phyloP scores from a whole-genome alignment of 345 rosid genomes.

The Hibiscus mutabilis region DNA sequence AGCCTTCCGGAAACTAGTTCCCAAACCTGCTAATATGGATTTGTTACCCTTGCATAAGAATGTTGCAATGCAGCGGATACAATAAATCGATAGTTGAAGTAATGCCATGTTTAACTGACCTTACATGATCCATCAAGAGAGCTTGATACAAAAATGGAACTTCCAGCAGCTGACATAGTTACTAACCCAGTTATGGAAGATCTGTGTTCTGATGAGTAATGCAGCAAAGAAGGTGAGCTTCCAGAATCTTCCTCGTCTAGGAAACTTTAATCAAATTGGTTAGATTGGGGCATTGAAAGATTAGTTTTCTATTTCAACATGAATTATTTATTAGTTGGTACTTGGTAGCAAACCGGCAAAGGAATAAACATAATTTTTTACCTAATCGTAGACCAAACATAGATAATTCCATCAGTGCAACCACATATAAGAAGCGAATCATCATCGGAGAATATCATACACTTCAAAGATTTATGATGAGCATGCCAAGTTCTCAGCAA shows the following conservation, averaged over 20 bases:
- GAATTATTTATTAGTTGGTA: not conserved
- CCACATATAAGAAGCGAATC: constrained; percentile 44
- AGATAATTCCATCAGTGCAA: constrained; percentile 41
- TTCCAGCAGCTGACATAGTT: constrained; percentile 20
- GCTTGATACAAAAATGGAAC: constrained; percentile 33
- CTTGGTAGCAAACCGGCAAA: not conserved
- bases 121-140: constrained; percentile 50
- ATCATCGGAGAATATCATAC: constrained; percentile 37
- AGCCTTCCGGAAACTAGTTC: constrained; percentile 34
- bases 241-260: constrained; percentile 29
- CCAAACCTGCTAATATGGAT: constrained; percentile 36
- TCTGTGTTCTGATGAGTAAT: constrained; percentile 30
- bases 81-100: not conserved
- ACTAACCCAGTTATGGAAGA: constrained; percentile 39
- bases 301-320: not conserved
- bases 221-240: constrained; percentile 24
- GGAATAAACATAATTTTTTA: constrained; percentile 8
- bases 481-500: constrained; percentile 42
- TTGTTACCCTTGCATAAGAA: not conserved
- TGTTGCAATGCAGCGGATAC: not conserved
- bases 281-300: constrained; percentile 12
- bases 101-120: constrained; percentile 23
- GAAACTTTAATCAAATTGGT: constrained; percentile 23
- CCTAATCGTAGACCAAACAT: constrained; percentile 44
- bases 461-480: constrained; percentile 35